Evolutionary conservation across 768 basidiomycete genomes (phyloP).

Genomic region (Piloderma croceum): DNA sequence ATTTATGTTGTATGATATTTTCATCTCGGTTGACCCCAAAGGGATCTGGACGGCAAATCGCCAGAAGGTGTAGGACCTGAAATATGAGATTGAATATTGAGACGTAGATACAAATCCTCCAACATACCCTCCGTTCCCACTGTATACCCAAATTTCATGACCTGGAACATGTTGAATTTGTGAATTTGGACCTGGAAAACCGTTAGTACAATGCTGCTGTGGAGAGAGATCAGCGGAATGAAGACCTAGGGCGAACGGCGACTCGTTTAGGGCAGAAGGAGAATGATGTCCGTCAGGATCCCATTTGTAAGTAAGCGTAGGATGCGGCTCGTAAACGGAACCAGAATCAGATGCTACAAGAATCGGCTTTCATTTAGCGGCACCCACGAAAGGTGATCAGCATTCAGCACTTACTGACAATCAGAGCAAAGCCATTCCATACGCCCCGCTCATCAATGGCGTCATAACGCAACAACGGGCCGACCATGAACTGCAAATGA

Average conservation of each 20-base stretch:
- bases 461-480: conserved; percentile 85
- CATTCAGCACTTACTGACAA: conserved; percentile 74
- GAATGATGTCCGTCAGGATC: conserved; percentile 45
- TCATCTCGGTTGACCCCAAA: conserved; percentile 63
- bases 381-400: no score
- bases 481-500: conserved; percentile 84
- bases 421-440: conserved; percentile 84
- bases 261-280: conserved; percentile 13
- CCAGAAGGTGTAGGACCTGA: conserved; percentile 89
- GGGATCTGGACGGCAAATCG: conserved; percentile 85
- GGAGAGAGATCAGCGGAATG: conserved; percentile 74
- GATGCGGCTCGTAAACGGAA: conserved; percentile 71
- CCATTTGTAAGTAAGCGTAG: conserved; percentile 66
- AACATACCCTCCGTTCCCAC: conserved; percentile 47
- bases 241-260: conserved; percentile 55
- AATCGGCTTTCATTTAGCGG: neutral
- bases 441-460: conserved; percentile 72
- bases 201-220: conserved; percentile 23
- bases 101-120: neutral
- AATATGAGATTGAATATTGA: neutral
- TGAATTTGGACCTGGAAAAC: conserved; percentile 26
- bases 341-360: conserved; percentile 62
- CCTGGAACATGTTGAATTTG: conserved; percentile 44
- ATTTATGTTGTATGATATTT: conserved; percentile 78
- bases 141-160: conserved; percentile 72